A percentile compares a stretch with the other conserved stretches of the same genome.
phyloP scores from a whole-genome alignment of 495 filamentous ascomycete genomes.

The Neurospora africana region DNA sequence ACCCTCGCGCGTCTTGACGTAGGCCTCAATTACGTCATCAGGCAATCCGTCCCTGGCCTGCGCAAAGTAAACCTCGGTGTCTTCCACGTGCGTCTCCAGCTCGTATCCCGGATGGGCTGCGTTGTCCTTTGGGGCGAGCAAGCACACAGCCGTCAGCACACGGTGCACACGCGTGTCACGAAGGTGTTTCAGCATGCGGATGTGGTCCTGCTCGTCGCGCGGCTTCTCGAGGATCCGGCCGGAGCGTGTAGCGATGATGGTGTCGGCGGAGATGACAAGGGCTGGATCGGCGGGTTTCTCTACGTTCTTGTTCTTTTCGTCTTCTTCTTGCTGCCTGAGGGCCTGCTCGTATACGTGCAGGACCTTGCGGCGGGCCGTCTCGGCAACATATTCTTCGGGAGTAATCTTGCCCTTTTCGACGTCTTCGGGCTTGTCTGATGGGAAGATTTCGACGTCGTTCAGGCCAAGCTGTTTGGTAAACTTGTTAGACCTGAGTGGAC shows the following conservation, averaged over 20 bases:
- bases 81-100: slow-evolving; percentile 69
- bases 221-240: slow-evolving; percentile 89
- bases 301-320: slow-evolving; percentile 16
- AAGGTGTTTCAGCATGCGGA: slow-evolving; percentile 68
- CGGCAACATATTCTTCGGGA: slow-evolving; percentile 82
- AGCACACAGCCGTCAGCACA: slow-evolving; percentile 71
- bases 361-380: slow-evolving; percentile 75
- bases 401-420: slow-evolving; percentile 61
- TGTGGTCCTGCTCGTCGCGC: slow-evolving; percentile 62
- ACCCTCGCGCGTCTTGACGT: slow-evolving; percentile 86
- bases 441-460: slow-evolving; percentile 65
- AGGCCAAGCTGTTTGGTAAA: slow-evolving; percentile 49
- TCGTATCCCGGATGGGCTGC: slow-evolving; percentile 75
- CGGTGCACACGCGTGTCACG: slow-evolving; percentile 65
- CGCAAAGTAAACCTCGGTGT: slow-evolving; percentile 72
- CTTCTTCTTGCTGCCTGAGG: slow-evolving; percentile 37
- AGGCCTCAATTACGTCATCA: slow-evolving; percentile 55
- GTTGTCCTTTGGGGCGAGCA: slow-evolving; percentile 67
- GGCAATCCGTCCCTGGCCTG: slow-evolving; percentile 66
- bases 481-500: neutral
- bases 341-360: slow-evolving; percentile 64
- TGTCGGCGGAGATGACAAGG: slow-evolving; percentile 85
- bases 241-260: slow-evolving; percentile 65
- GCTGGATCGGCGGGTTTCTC: slow-evolving; percentile 49
- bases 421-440: slow-evolving; percentile 71